phyloP scores from a whole-genome alignment of 2,329 filamentous ascomycete genomes.

The Phialophora tarda region DNA sequence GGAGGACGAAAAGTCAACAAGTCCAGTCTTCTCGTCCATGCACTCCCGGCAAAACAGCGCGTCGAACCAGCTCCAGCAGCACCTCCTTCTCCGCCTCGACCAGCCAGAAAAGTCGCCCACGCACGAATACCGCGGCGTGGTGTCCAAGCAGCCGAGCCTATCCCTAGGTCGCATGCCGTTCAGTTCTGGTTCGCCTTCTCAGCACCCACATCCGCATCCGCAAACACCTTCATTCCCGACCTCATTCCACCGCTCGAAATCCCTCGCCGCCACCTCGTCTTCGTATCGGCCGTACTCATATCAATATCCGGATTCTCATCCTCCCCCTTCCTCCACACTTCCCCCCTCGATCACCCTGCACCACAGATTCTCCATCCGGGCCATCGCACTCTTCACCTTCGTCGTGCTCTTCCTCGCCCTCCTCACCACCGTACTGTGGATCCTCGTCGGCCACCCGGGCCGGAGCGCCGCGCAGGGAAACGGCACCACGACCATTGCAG shows the following conservation, averaged over 20 bases:
- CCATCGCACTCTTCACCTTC: constrained; percentile 22
- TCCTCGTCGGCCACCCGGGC: constrained; percentile 39
- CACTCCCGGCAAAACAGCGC: constrained; percentile 24
- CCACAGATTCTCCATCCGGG: constrained; percentile 32
- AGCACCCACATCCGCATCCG: neutral
- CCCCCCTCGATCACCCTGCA: constrained; percentile 31
- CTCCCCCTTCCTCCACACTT: neutral
- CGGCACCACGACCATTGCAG: constrained; percentile 18
- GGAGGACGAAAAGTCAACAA: constrained; percentile 10
- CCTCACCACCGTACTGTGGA: constrained; percentile 35
- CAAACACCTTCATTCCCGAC: constrained; percentile 2
- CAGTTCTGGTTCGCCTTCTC: constrained; percentile 18
- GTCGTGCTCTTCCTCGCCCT: constrained; percentile 29
- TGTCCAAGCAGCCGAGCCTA: constrained; percentile 12
- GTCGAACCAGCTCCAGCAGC: constrained; percentile 1
- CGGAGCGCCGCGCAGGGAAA: constrained; percentile 26
- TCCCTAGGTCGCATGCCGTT: constrained; percentile 28
- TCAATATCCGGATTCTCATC: neutral
- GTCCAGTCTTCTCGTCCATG: constrained; percentile 32
- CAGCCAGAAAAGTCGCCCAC: neutral
- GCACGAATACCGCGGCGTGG: neutral
- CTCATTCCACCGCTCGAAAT: neutral
- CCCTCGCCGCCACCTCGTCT: neutral
- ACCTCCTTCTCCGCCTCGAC: constrained; percentile 1
- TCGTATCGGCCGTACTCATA: neutral